Percentiles rank a stretch among this genome's conserved stretches.
phyloP scores from a whole-genome alignment of 495 filamentous ascomycete species.

The Talaromyces stipitatus region DNA sequence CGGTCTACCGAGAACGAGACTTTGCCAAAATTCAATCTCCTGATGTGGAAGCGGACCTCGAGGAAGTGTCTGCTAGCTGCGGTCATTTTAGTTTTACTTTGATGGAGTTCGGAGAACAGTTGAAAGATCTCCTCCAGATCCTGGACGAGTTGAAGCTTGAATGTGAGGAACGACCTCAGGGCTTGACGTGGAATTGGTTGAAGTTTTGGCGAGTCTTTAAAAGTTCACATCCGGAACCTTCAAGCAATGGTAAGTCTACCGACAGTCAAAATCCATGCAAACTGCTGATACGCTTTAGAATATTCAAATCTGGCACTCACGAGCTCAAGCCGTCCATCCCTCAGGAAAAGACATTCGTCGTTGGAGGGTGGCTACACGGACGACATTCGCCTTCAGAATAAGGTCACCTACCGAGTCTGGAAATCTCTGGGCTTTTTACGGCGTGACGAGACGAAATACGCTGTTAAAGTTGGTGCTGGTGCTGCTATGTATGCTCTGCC shows the following conservation, averaged over 20 bases:
- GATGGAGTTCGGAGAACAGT: slow-evolving; percentile 81
- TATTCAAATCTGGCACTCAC: slow-evolving; percentile 10
- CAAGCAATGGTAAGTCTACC: slow-evolving; percentile 7
- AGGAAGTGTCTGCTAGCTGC: slow-evolving; percentile 92
- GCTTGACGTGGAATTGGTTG: slow-evolving; percentile 79
- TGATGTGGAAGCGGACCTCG: slow-evolving; percentile 82
- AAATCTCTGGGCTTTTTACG: slow-evolving; percentile 49
- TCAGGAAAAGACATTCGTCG: slow-evolving; percentile 11
- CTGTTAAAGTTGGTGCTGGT: slow-evolving; percentile 85
- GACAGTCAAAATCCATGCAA: background rate
- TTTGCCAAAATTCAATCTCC: slow-evolving; percentile 54
- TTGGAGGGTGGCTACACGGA: slow-evolving; percentile 1
- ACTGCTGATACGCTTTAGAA: background rate
- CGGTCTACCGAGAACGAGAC: slow-evolving; percentile 71
- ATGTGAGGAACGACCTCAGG: slow-evolving; percentile 44
- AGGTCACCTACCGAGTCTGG: slow-evolving; percentile 50
- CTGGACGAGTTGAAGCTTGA: slow-evolving; percentile 74
- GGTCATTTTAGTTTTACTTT: slow-evolving; percentile 91
- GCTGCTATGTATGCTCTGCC: slow-evolving; percentile 81
- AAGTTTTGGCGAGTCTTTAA: slow-evolving; percentile 57
- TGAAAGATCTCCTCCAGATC: slow-evolving; percentile 72
- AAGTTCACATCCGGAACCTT: background rate
- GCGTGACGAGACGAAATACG: slow-evolving; percentile 66
- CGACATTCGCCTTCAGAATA: slow-evolving; percentile 1
- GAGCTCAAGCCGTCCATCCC: slow-evolving; percentile 7